phyloP scores from a whole-genome alignment of 2,329 filamentous ascomycete species.

The Ophiostoma sp. region DNA sequence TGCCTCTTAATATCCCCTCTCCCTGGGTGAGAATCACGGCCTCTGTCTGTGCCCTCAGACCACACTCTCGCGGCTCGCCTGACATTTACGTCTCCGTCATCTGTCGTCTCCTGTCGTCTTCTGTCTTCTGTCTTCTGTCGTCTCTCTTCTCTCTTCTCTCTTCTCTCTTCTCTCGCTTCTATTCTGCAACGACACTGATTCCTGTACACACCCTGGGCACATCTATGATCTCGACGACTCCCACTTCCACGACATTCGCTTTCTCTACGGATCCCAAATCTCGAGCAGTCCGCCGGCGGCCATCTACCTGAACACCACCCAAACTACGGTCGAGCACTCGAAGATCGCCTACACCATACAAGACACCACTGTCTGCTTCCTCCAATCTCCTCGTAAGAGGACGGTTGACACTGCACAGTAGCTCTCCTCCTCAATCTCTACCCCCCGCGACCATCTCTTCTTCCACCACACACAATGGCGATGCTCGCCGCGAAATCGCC shows the following conservation, averaged over 20 bases:
- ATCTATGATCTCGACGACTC: background rate
- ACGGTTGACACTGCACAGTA: background rate
- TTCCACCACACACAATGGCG: slow-evolving; percentile 45
- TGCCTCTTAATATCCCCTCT: background rate
- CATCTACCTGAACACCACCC: background rate
- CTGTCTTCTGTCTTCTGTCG: too few species aligned
- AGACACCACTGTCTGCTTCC: background rate
- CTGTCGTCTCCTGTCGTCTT: background rate
- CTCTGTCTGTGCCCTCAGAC: background rate
- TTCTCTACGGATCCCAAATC: background rate
- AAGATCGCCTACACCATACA: background rate
- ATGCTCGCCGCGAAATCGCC: slow-evolving; percentile 73
- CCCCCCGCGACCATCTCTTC: background rate
- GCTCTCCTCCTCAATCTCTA: background rate
- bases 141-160: background rate
- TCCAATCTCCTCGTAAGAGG: background rate
- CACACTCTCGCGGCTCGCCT: background rate
- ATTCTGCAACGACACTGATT: too few species aligned
- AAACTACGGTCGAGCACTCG: background rate
- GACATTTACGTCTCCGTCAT: too few species aligned
- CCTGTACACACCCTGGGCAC: too few species aligned
- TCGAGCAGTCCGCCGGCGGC: too few species aligned
- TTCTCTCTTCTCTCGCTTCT: background rate
- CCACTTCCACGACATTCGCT: background rate
- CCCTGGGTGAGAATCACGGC: background rate